Base-by-base conservation (phyloP, 257 asterid species). In the Solanum medicagineum region DNA sequence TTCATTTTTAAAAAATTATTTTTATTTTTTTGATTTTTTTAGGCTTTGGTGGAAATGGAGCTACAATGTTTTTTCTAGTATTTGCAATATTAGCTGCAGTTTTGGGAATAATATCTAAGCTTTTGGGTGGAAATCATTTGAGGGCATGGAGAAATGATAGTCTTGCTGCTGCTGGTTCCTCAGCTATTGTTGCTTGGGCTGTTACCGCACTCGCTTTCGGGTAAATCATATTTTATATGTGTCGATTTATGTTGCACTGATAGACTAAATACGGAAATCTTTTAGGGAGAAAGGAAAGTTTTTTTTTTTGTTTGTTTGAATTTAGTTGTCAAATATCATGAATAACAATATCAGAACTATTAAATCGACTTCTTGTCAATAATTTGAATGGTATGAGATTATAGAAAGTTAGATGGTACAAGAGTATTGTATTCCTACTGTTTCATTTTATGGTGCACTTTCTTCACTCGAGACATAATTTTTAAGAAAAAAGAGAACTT, bases 41-140 rank as follows among this genome's bases (percentile, higher is more conserved):
- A 94, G 99, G 93, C 83, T 89, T 96, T 89, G 97, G 93, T 8
- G 98, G 98, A 13, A 96, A 96, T 47, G 99, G 98, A 24, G 99
- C 98, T 1, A 96, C 99, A 0, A 90, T 90, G 4, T 83, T 87
- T 26, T 92, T 96, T 87, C 89, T 96, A 36, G 87, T 92, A 3
- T 93, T 96, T 8, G 84, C 98, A 0, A 90, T 96, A 15, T 87
- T 96, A 0, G 99, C 98, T 0, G 87, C 95, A 0, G 95, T 96
- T 0, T 86, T 94, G 8, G 98, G 99, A 5, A 91, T 96, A 22
- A 93, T 86, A 5, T 94, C 98, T 1, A 96, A 96, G 45, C 60
- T 96, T 0, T 90, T 97, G 1, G 98, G 98, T 4, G 99, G 93
- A 7, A 89, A 73, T 84, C 99, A 96, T 81, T 90, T 96, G 29